Conservation (phyloP, 1,284 basidiomycete species). For the Apiotrichum montevideense region DNA sequence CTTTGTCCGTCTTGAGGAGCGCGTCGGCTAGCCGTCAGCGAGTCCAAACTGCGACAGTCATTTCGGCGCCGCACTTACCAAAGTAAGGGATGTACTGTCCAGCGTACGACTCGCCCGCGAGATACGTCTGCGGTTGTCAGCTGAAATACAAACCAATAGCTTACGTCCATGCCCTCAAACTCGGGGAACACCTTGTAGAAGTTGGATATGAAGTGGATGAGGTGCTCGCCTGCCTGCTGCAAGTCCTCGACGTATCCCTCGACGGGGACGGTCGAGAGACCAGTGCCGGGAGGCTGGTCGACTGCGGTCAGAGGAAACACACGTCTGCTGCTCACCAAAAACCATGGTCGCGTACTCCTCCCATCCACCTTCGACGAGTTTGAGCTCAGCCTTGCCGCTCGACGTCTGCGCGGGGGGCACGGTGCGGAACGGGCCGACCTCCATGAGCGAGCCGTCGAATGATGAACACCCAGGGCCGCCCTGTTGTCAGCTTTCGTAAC, state of each 20-base stretch:
- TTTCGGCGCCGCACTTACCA: conserved; percentile 50
- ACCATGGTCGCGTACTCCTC: conserved; percentile 98
- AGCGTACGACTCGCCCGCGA: conserved; percentile 91
- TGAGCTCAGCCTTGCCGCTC: conserved; percentile 64
- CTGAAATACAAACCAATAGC: conserved; percentile 38
- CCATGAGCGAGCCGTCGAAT: conserved; percentile 97
- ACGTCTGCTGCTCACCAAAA: conserved; percentile 58
- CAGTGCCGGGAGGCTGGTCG: conserved; percentile 95
- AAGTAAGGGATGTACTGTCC: conserved; percentile 99
- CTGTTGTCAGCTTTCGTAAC: conserved; percentile 45
- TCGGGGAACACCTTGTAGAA: conserved; percentile 92
- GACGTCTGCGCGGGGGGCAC: conserved; percentile 43
- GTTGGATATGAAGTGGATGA: conserved; percentile 76
- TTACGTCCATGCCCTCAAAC: conserved; percentile 70
- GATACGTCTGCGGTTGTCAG: conserved; percentile 64
- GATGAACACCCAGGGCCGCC: conserved; percentile 94
- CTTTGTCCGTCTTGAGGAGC: conserved; percentile 59
- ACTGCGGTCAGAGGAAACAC: conserved; percentile 52
- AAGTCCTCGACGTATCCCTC: conserved; percentile 77
- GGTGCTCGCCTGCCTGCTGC: conserved; percentile 65
- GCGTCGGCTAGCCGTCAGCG: conserved; percentile 59
- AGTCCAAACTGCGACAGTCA: neutral
- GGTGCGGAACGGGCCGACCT: conserved; percentile 84
- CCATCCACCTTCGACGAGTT: conserved; percentile 83
- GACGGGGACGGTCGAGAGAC: conserved; percentile 82